Conservation (phyloP, 2,329 filamentous ascomycete genomes). For the Colletotrichum lentis region DNA sequence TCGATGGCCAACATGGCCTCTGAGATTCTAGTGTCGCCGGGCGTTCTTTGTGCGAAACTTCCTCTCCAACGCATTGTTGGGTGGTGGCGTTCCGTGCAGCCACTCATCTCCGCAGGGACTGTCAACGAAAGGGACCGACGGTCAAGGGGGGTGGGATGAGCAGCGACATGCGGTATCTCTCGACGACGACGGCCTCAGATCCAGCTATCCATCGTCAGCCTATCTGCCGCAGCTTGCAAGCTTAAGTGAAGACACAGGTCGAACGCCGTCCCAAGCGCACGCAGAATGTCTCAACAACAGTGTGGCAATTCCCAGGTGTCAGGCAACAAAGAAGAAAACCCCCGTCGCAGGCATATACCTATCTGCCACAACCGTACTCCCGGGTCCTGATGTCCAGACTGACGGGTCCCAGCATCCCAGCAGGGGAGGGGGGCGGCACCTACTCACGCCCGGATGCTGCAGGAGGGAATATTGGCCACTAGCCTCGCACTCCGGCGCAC, state of each 20-base stretch:
- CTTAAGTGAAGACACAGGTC: background rate
- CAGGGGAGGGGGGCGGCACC: background rate
- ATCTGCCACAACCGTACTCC: slow-evolving; percentile 10
- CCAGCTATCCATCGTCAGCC: background rate
- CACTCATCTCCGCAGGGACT: background rate
- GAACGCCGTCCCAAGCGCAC: background rate
- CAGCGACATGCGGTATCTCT: background rate
- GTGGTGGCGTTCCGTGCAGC: background rate
- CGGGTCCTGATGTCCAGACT: slow-evolving; percentile 6
- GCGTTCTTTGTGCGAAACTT: background rate
- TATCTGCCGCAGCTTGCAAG: background rate
- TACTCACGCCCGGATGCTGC: background rate
- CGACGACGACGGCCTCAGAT: background rate
- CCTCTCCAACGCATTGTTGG: background rate
- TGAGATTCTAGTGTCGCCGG: background rate
- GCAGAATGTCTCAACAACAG: slow-evolving; percentile 1
- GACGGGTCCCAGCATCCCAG: slow-evolving; percentile 7
- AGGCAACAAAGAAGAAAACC: background rate
- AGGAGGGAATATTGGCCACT: background rate
- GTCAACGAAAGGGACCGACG: background rate
- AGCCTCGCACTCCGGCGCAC: background rate
- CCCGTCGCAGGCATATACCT: background rate
- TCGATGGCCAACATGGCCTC: background rate
- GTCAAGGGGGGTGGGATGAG: background rate
- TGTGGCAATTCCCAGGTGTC: background rate